These are phyloP conservation scores for Erigeron canadensis DNA, from an alignment of 129 eudicot species.

Conservation along the genomic window DNA sequence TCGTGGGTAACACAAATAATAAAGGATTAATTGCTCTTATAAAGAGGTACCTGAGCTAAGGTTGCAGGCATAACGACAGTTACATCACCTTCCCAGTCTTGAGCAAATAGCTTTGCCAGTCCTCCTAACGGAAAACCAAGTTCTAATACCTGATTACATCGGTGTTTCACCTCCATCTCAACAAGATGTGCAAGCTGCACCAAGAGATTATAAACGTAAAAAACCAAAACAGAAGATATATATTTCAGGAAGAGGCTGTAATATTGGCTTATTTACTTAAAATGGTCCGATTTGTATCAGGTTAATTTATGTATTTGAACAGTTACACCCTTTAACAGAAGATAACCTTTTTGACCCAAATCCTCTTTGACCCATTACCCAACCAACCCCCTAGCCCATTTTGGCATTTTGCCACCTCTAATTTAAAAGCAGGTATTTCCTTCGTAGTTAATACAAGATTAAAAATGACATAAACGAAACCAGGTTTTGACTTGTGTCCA, in stretches of 20 bases:
- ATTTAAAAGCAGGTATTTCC: too few relatives aligned
- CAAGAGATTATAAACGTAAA: background rate
- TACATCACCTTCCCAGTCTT: conserved; percentile 99
- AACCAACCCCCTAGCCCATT: background rate
- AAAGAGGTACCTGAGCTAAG: conserved; percentile 63
- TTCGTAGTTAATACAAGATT: too few relatives aligned
- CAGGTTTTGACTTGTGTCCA: background rate
- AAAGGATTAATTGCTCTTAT: background rate
- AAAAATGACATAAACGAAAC: background rate
- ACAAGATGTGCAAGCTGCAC: conserved; percentile 83
- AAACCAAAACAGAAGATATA: background rate
- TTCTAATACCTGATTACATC: conserved; percentile 86
- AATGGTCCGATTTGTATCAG: background rate
- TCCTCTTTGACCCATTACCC: background rate
- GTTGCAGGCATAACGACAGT: conserved; percentile 98
- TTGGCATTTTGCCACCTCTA: background rate
- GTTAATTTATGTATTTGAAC: background rate
- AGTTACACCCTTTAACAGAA: background rate
- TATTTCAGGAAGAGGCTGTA: background rate
- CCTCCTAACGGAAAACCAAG: conserved; percentile 97
- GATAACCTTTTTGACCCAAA: background rate
- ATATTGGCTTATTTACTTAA: background rate
- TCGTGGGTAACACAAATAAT: background rate
- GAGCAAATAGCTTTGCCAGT: conserved; percentile 89
- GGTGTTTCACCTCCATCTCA: conserved; percentile 96